These are phyloP conservation scores for Colletotrichum sansevieriae DNA, from an alignment of 2,329 filamentous ascomycete genomes.

Conservation along the genomic window DNA sequence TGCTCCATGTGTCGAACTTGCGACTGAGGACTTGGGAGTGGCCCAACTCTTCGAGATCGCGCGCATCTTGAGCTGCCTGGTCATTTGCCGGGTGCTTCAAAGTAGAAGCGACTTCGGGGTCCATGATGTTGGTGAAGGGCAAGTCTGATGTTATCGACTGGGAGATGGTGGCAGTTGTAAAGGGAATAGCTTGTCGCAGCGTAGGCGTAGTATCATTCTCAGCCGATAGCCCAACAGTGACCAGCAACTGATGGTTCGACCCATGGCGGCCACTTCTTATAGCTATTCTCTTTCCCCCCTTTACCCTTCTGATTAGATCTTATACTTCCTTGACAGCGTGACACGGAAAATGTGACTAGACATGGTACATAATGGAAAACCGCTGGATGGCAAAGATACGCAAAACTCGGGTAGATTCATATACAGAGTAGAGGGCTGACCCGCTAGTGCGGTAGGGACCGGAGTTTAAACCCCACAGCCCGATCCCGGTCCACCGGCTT, in stretches of 20 bases:
- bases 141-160: not conserved
- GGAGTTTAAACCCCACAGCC: not conserved
- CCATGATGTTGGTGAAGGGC: not conserved
- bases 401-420: conserved; percentile 4
- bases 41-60: conserved; percentile 56
- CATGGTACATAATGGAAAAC: conserved; percentile 14
- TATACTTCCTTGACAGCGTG: not conserved
- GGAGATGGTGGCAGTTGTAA: not conserved
- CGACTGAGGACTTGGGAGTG: conserved; percentile 55
- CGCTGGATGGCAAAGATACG: not conserved
- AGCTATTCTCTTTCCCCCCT: not conserved
- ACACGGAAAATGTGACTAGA: conserved; percentile 1
- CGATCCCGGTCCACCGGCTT: conserved; percentile 11
- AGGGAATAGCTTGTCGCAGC: not conserved
- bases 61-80: conserved; percentile 48
- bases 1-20: conserved; percentile 67
- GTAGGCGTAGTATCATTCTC: conserved; percentile 8
- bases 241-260: not conserved
- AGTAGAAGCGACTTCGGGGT: conserved; percentile 4
- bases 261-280: conserved; percentile 41
- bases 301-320: not conserved
- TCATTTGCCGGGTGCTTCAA: conserved; percentile 32
- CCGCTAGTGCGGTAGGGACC: not conserved
- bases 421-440: not conserved
- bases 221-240: not conserved